A percentile compares a stretch with the other conserved stretches of the same genome.
These are phyloP conservation scores for Yamadazyma songkhlaensis DNA, from an alignment of 1,139 yeast species.

Conservation along the genomic window DNA sequence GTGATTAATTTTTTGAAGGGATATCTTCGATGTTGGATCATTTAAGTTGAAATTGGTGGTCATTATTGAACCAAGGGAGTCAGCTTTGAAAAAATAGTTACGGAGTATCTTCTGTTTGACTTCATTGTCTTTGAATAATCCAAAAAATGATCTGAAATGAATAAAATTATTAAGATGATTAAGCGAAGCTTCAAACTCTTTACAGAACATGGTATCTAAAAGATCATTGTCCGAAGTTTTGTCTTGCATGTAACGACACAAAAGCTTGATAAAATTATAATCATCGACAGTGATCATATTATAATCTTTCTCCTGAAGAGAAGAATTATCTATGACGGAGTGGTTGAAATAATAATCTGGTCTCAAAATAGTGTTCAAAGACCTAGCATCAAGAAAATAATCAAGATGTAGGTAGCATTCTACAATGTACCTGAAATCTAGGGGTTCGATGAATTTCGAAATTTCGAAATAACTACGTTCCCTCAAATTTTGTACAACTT, in stretches of 20 bases:
- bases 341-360: conserved; percentile 6
- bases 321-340: neutral
- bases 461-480: conserved; percentile 11
- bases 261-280: conserved; percentile 13
- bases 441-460: conserved; percentile 13
- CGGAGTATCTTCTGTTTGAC: conserved; percentile 5
- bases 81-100: conserved; percentile 3
- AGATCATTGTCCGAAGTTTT: conserved; percentile 6
- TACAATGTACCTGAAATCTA: conserved; percentile 12
- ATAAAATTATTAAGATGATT: conserved; percentile 15
- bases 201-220: conserved; percentile 9
- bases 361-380: conserved; percentile 11
- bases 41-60: conserved; percentile 9
- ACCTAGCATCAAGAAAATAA: conserved; percentile 10
- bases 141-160: conserved; percentile 15
- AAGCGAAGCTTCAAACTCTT: conserved; percentile 12
- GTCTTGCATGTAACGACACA: conserved; percentile 11
- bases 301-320: conserved; percentile 3
- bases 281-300: conserved; percentile 7
- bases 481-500: conserved; percentile 12
- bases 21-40: conserved; percentile 9
- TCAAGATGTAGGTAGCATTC: conserved; percentile 13
- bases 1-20: conserved; percentile 8
- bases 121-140: conserved; percentile 5
- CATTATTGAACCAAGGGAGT: neutral